Base-by-base conservation (phyloP, 2,329 filamentous ascomycete genomes). In the Metarhizium brunneum region DNA sequence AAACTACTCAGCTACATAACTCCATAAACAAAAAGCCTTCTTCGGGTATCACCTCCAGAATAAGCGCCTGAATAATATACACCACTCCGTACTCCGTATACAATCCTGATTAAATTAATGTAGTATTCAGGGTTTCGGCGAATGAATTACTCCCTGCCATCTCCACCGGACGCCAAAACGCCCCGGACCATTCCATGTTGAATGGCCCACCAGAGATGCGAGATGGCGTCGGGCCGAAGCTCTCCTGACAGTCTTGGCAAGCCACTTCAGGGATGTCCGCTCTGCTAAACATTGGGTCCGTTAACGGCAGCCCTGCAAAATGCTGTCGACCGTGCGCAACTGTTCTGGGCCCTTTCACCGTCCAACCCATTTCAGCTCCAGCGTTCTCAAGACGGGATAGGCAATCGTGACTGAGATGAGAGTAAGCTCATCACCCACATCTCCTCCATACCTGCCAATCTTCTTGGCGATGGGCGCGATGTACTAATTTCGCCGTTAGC, bases 401-500 rank as follows among this genome's bases (percentile, higher is more conserved):
- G 50, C 20, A n/a, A 56, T 50, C 43, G 53, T 14, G 18, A 53
- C 50, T 2, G 54, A 56, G 5, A 53, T 32, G 13, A 60, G 40
- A n/a, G 56, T 54, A 1, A 58, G 52, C 54, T 59, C 56, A 20
- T 56, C 56, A 7, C 56, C 58, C 13, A 59, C 45, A 16, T 59
- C 58, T 7, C 56, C 56, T 20, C 56, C 56, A 13, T 38, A 50
- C 13, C 43, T 32, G 29, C 58, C 54, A 42, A 59, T 56, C 29
- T 48, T 47, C 43, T 40, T 49, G 47, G 56, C 56, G 42, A 56
- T 51, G 18, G 56, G 58, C 6, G 43, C 54, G 4, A 58, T 45
- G 45, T 56, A 56, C 54, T 56, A n/a, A 16, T 18, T 25, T 18
- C 8, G 4, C 18, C 20, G 25, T 42, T 25, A 42, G 3, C 50